phyloP scores from a whole-genome alignment of 495 filamentous ascomycete species.

The Penicillium samsonianum region DNA sequence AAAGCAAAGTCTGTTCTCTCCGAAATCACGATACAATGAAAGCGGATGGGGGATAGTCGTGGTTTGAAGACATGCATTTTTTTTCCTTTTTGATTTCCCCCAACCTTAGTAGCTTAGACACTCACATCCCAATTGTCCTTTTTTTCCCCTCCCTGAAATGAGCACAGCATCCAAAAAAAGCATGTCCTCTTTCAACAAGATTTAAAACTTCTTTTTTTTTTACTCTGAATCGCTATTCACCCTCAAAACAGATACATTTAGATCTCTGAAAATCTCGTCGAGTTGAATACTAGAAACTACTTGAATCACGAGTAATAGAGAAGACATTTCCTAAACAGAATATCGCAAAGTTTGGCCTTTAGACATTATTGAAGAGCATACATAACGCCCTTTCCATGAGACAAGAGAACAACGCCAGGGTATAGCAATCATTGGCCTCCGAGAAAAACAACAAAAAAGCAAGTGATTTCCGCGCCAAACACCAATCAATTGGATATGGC shows the following conservation, averaged over 20 bases:
- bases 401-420: conserved; percentile 4
- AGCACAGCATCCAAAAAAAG: conserved; percentile 25
- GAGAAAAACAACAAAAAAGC: not conserved
- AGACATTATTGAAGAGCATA: not conserved
- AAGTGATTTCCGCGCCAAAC: not conserved
- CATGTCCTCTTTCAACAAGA: conserved; percentile 27
- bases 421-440: conserved; percentile 7
- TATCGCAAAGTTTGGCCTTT: not conserved
- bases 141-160: conserved; percentile 26
- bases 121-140: conserved; percentile 39
- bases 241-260: not conserved
- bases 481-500: not conserved
- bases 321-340: not conserved
- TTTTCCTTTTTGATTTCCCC: conserved; percentile 35
- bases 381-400: not conserved
- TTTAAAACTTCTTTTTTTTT: conserved; percentile 8
- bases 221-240: conserved; percentile 5
- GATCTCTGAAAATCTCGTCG: conserved; percentile 3
- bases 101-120: conserved; percentile 49
- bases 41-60: conserved; percentile 39
- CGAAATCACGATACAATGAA: conserved; percentile 49
- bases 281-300: not conserved
- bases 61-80: conserved; percentile 44
- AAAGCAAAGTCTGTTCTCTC: conserved; percentile 25
- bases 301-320: not conserved